phyloP scores from a whole-genome alignment of 129 eudicot species.

The Arctium minus region DNA sequence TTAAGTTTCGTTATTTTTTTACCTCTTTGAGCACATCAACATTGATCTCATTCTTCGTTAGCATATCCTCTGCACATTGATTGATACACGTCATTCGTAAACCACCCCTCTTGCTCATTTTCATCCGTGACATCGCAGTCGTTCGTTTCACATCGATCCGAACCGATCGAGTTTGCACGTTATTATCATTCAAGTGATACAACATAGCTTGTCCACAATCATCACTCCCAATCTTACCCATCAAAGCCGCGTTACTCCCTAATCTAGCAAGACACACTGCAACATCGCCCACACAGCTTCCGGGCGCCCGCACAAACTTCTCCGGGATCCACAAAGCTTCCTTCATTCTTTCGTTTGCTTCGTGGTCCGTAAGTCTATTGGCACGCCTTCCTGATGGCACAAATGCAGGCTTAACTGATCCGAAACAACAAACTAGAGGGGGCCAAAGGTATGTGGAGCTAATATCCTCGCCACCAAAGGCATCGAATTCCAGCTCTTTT shows the following conservation, averaged over 20 bases:
- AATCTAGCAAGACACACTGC: conserved; percentile 78
- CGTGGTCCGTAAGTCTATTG: conserved; percentile 75
- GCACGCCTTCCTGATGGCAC: conserved; percentile 82
- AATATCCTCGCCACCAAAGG: conserved; percentile 62
- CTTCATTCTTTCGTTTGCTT: conserved; percentile 59
- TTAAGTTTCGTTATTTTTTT: not conserved
- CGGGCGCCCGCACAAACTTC: conserved; percentile 86
- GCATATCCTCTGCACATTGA: conserved; percentile 89
- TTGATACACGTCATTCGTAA: conserved; percentile 52
- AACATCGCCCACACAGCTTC: conserved; percentile 78
- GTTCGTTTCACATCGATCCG: conserved; percentile 48
- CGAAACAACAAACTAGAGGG: conserved; percentile 90
- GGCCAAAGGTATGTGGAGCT: conserved; percentile 84
- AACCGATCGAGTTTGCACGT: conserved; percentile 80
- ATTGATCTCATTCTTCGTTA: conserved; percentile 71
- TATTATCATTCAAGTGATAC: conserved; percentile 45
- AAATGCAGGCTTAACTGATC: conserved; percentile 78
- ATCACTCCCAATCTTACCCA: conserved; percentile 96
- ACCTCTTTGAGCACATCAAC: conserved; percentile 93
- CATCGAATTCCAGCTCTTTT: conserved; percentile 44
- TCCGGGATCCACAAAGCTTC: conserved; percentile 83
- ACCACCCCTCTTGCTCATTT: conserved; percentile 63
- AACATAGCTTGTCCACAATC: conserved; percentile 75
- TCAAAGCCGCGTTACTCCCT: conserved; percentile 91
- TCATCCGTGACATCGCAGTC: conserved; percentile 79